Evolutionary conservation across 2,329 filamentous ascomycete species (phyloP), one percentile per base, ranked within the genome.

Genomic region (Phoma sp.): DNA sequence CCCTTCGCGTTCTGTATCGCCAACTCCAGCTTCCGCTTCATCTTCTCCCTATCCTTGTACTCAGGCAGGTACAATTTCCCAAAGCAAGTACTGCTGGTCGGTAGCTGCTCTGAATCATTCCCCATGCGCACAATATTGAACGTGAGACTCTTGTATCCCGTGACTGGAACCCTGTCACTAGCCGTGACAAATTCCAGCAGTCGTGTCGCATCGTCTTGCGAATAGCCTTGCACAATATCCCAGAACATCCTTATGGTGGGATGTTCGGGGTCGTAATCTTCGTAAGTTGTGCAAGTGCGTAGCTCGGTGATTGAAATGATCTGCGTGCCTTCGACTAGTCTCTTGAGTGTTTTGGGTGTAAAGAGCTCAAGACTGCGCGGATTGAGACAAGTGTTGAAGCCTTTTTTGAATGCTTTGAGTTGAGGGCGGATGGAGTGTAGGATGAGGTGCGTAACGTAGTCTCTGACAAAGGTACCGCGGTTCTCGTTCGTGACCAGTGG

Each of bases 141-240:
- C 67, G 90, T 87, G 39, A 98, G 79, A 64, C 90, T 92, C 59
- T 85, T 84, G 68, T 93, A 86, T 2, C 95, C 95, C 17, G 91
- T 92, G 0, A 96, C 90, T 0, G 95, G 95, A 2, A 98, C 85
- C 2, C 95, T 84, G 69, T 97, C 93, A 65, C 88, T 93, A 0
- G 93, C 93, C 12, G 95, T 99, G 25, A 99, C 93, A 68, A 99
- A 99, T 72, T 97, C 92, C 26, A 99, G 81, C 28, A 99, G 78
- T 65, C 85, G 86, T 46, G 87, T 84, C 74, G 89, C 89, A 80
- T 93, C 89, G 37, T 83, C 80, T 14, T 88, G 81, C 54, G 86
- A 82, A 68, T 85, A 95, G 29, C 72, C 75, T 60, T 83, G 83
- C 1, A 96, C 89, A 7, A 97, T 83, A 11, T 81, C 81, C 95